phyloP scores from a whole-genome alignment of 2,329 filamentous ascomycete species.

The Curvularia eragrostidis region DNA sequence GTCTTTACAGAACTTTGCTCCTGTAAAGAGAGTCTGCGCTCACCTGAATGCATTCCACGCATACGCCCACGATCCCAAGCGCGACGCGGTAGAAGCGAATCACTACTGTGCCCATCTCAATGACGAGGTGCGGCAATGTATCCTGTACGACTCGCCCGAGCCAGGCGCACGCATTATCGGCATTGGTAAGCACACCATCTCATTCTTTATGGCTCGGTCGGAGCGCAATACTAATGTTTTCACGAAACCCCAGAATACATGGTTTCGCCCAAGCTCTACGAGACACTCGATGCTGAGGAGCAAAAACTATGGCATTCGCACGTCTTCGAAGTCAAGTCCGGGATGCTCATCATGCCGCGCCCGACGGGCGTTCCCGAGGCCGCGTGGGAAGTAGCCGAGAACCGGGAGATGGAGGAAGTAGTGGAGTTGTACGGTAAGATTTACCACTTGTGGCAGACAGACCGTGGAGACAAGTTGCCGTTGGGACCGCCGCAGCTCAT shows the following conservation, averaged over 20 bases:
- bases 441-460: constrained; percentile 87
- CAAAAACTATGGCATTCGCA: constrained; percentile 81
- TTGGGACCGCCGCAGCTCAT: constrained; percentile 68
- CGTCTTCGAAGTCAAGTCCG: constrained; percentile 76
- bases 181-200: constrained; percentile 51
- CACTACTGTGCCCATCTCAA: constrained; percentile 85
- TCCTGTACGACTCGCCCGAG: constrained; percentile 77
- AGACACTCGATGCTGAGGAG: constrained; percentile 69
- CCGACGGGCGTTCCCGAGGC: constrained; percentile 61
- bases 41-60: constrained; percentile 88
- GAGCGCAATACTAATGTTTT: too few species aligned
- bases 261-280: constrained; percentile 74
- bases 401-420: constrained; percentile 79
- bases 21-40: constrained; percentile 74
- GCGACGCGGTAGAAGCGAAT: constrained; percentile 73
- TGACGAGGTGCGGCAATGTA: constrained; percentile 80
- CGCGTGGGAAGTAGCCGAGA: constrained; percentile 79
- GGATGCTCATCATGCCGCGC: constrained; percentile 80
- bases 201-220: too few species aligned
- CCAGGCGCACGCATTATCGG: constrained; percentile 77
- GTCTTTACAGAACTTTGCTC: constrained; percentile 66
- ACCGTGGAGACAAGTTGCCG: constrained; percentile 71
- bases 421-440: constrained; percentile 80
- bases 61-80: constrained; percentile 74
- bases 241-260: constrained; percentile 86